These are phyloP conservation scores for Xylariaceae sp. DNA, from an alignment of 2,329 filamentous ascomycete genomes.

Conservation along the genomic window DNA sequence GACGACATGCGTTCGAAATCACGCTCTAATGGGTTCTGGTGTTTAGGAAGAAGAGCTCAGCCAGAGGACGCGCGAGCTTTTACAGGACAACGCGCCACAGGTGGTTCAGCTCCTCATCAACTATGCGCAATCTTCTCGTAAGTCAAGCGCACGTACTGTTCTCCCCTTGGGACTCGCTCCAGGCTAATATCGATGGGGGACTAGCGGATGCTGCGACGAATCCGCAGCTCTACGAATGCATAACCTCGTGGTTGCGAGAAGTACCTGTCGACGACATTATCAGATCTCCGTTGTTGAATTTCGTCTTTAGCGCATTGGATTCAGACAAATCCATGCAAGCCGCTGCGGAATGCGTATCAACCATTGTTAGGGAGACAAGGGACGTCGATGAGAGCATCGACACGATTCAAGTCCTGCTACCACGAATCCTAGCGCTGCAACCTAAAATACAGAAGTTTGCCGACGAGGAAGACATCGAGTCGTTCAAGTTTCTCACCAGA, in stretches of 20 bases:
- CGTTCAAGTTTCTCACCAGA: constrained; percentile 81
- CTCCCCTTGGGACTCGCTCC: too few species aligned
- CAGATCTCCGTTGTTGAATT: constrained; percentile 75
- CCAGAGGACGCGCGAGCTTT: constrained; percentile 77
- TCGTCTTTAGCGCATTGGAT: constrained; percentile 72
- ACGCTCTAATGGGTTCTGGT: constrained; percentile 43
- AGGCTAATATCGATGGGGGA: too few species aligned
- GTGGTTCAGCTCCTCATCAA: constrained; percentile 83
- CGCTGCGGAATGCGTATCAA: constrained; percentile 86
- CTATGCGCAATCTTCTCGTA: constrained; percentile 89
- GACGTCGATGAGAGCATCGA: constrained; percentile 88
- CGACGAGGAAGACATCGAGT: constrained; percentile 76
- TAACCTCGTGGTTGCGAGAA: constrained; percentile 94
- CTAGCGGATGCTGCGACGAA: constrained; percentile 73
- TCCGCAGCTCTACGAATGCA: constrained; percentile 86
- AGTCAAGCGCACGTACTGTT: too few species aligned
- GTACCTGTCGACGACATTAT: constrained; percentile 80
- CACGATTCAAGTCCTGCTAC: constrained; percentile 77
- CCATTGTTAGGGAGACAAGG: constrained; percentile 83
- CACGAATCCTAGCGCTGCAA: constrained; percentile 68
- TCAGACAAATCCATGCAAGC: constrained; percentile 76
- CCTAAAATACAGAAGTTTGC: constrained; percentile 71
- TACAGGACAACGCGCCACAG: constrained; percentile 84
- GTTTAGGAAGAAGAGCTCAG: constrained; percentile 90
- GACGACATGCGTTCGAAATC: constrained; percentile 32